Base-by-base conservation (phyloP, 306 rosid species). In the Quercus berberidifolia region DNA sequence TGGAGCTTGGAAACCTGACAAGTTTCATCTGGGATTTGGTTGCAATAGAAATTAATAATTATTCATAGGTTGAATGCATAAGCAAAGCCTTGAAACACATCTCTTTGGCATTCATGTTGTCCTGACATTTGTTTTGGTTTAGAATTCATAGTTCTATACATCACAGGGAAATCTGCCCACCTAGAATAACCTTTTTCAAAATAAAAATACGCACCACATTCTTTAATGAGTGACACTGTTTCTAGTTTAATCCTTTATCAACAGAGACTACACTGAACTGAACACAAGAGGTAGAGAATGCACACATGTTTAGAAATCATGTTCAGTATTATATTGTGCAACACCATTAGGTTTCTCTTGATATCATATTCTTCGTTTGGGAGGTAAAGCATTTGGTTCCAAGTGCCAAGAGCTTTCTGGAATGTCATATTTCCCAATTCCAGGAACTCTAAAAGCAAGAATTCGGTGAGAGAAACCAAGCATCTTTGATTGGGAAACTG, bases 331-430 rank as follows among this genome's bases (percentile, higher is more conserved):
- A 12, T 21, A 5, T 59, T 6, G 26, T 21, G 65, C 33, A 59
- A 59, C 23, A 23, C 31, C 33, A 21, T 3, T 62, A 20, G 72
- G 35, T 19, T 63, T 62, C 23, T 65, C 74, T 46, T 78, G 26
- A 17, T 3, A 28, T 64, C 73, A 54, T 55, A 15, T 43, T 57
- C 69, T 26, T 33, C 71, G 3, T 58, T n/a, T 56, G 30, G 30
- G 72, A 81, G 80, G 80, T 23, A 81, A 68, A 56, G 80, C 80
- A 74, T 67, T 69, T 55, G 80, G 80, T 54, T 81, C 84, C 80
- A 81, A 41, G 33, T 81, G 84, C 84, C 76, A 81, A 62, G 68
- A 38, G 33, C 35, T 57, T 25, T 80, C 84, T 2, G 75, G 76
- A 28, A 80, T 56, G 15, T 76, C 84, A 65, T 74, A 52, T 8